Base-by-base conservation (phyloP, 2,329 filamentous ascomycete species). In the Intubia oerlemansii region DNA sequence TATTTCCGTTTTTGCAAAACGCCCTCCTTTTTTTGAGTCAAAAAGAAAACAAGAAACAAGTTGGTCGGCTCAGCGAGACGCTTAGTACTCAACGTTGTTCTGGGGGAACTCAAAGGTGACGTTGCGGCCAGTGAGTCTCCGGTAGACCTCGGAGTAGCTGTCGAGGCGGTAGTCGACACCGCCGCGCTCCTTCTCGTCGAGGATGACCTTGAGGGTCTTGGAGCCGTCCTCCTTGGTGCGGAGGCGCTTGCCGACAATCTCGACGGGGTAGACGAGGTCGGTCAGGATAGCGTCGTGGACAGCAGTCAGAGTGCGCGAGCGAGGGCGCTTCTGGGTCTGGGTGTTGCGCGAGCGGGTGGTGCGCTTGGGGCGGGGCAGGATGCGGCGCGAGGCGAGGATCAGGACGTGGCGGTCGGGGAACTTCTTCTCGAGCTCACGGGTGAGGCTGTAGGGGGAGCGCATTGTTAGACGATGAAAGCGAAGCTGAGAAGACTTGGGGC, bases 391-490 rank as follows among this genome's bases (percentile, higher is more conserved):
- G 48, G 88, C 88, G 49, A 98, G 77, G 73, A 98, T 82, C 58
- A 98, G 69, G 58, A 98, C 88, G 62, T 98, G 88, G 62, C 88
- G 88, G 72, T 98, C 88, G 42, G 88, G 95, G 81, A 98, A 98
- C 70, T 98, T 98, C 82, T 98, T 98, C 78, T 98, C 88, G 54
- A 98, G 84, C 72, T 98, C 88, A 64, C 88, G 88, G 61, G 88
- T 98, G 54, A 98, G 75, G 56, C 85, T 95, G 13, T 10, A 4
- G 7, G 7, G 22, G 28, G 13, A 32, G 15, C 5, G n/a, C 13
- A 2, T 11, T 10, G 17, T 26, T 22, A 22, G 15, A 17, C 7
- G 17, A n/a, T 3, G n/a, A n/a, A n/a, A n/a, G n/a, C n/a, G n/a
- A n/a, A 21, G 19, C 19, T 21, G 19, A 8, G 19, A 8, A 8